A percentile compares a stretch with the other conserved stretches of the same genome.
Evolutionary conservation across 805 yeast species (phyloP).

Genomic region (Saccharomyces paradoxus): DNA sequence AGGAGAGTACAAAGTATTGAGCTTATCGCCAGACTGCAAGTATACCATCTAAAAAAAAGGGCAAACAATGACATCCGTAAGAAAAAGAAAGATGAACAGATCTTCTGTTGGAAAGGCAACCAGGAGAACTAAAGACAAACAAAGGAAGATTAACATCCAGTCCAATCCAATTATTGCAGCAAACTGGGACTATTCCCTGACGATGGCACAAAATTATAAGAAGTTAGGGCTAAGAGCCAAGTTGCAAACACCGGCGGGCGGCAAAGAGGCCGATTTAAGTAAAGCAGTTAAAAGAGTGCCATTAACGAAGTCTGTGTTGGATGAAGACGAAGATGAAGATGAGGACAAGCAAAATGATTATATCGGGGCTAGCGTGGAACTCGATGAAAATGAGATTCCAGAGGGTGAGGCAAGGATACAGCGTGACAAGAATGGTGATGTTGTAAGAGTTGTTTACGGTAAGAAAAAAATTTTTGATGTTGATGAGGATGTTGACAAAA

Average conservation of each 20-base stretch:
- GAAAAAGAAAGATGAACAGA: constrained; percentile 77
- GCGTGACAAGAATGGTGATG: constrained; percentile 62
- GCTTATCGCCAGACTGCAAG: background rate
- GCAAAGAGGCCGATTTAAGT: constrained; percentile 55
- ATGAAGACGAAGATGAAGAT: constrained; percentile 12
- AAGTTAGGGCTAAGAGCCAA: constrained; percentile 67
- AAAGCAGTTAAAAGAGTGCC: constrained; percentile 32
- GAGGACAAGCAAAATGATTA: constrained; percentile 15
- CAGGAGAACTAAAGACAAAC: constrained; percentile 61
- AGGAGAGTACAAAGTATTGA: background rate
- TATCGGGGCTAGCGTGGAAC: constrained; percentile 25
- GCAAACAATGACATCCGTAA: constrained; percentile 53
- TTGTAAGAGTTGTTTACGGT: constrained; percentile 62
- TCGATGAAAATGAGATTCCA: constrained; percentile 48
- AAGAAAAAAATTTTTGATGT: constrained; percentile 38
- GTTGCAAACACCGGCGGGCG: constrained; percentile 68
- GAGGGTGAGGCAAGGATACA: constrained; percentile 73
- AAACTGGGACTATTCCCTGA: constrained; percentile 79
- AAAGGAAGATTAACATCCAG: constrained; percentile 54
- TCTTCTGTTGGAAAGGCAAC: constrained; percentile 64
- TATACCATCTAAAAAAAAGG: background rate
- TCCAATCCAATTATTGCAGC: constrained; percentile 78
- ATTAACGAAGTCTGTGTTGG: constrained; percentile 16
- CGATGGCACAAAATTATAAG: constrained; percentile 80
- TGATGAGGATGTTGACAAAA: constrained; percentile 29